These are phyloP conservation scores for Boletus fagicola DNA, from an alignment of 768 basidiomycete species.

Conservation along the genomic window DNA sequence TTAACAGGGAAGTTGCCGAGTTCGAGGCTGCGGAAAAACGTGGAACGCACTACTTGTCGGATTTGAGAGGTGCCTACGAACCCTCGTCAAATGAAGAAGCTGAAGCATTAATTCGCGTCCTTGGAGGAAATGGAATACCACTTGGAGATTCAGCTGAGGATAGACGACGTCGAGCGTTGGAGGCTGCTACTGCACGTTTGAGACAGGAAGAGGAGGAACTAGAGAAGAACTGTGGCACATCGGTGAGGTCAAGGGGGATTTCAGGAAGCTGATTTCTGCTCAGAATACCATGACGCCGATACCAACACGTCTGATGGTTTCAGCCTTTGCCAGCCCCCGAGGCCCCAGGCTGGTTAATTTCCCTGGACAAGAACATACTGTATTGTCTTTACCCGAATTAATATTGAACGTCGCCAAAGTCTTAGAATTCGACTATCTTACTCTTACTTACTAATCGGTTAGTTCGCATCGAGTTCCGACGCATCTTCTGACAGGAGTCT, in stretches of 20 bases:
- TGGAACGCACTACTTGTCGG: constrained; percentile 53
- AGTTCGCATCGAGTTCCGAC: no score
- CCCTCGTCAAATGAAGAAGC: constrained; percentile 56
- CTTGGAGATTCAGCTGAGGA: constrained; percentile 53
- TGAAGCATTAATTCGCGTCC: constrained; percentile 50
- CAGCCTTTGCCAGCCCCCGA: not conserved
- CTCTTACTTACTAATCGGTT: no score
- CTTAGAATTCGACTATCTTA: no score
- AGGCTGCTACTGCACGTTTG: constrained; percentile 61
- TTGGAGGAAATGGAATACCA: constrained; percentile 45
- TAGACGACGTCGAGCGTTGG: constrained; percentile 50
- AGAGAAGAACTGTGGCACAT: constrained; percentile 69
- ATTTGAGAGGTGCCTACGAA: constrained; percentile 42
- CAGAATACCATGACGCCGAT: not conserved
- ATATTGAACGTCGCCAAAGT: no score
- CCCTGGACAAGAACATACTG: not conserved
- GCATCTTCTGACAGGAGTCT: no score
- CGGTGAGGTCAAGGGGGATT: constrained; percentile 2
- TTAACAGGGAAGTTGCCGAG: constrained; percentile 70
- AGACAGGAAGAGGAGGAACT: constrained; percentile 67
- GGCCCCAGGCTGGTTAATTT: not conserved
- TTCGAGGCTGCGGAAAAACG: constrained; percentile 54
- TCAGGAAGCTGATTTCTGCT: not conserved
- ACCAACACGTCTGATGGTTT: not conserved
- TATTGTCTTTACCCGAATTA: no score